A percentile compares a stretch with the other conserved stretches of the same genome.
phyloP scores from a whole-genome alignment of 2,329 filamentous ascomycete genomes.

The Colletotrichum gloeosporioides region DNA sequence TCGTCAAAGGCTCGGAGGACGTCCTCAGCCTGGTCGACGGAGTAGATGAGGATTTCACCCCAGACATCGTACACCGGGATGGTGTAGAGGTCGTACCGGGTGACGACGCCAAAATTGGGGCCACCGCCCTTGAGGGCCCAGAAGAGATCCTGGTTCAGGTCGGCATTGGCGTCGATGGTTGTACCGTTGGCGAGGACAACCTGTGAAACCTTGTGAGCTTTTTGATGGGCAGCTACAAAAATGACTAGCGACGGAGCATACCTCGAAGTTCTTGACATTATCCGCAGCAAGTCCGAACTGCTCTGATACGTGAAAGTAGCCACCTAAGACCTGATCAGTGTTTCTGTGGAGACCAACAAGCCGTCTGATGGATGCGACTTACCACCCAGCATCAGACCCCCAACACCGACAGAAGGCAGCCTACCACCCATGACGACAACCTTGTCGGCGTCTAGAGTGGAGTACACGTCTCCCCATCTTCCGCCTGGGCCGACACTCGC shows the following conservation, averaged over 20 bases:
- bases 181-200: conserved; percentile 48
- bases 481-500: conserved; percentile 24
- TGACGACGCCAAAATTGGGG: conserved; percentile 50
- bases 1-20: neutral
- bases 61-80: neutral
- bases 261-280: conserved; percentile 30
- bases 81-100: conserved; percentile 32
- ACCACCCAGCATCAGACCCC: conserved; percentile 30
- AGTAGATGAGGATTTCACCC: neutral
- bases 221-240: neutral
- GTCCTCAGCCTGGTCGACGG: neutral
- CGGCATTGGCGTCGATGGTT: conserved; percentile 45
- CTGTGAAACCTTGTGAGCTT: conserved; percentile 31
- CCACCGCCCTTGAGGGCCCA: conserved; percentile 52
- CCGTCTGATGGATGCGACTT: conserved; percentile 22
- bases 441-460: conserved; percentile 23
- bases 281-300: conserved; percentile 30
- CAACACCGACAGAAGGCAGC: conserved; percentile 14
- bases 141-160: conserved; percentile 45
- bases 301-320: conserved; percentile 29
- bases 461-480: conserved; percentile 32
- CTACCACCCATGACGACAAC: conserved; percentile 30
- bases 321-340: conserved; percentile 20
- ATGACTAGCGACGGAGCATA: neutral
- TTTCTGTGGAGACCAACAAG: neutral